A percentile compares a stretch with the other conserved stretches of the same genome.
Conservation (phyloP, 371 early-diverging fungal genomes). For the Zancudomyces culisetae region DNA sequence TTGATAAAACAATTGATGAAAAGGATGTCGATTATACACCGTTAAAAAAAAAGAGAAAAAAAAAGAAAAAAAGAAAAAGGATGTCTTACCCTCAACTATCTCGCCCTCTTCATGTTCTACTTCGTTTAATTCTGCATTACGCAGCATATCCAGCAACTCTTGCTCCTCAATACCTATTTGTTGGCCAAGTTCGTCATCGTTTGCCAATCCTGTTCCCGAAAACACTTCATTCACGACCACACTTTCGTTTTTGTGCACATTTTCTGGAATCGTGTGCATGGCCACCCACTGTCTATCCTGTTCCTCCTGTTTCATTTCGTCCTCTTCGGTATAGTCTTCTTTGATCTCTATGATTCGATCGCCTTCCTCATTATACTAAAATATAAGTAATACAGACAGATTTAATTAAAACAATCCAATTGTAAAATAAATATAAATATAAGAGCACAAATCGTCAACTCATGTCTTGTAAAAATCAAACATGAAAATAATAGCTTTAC, state of each 20-base stretch:
- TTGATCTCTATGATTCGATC: conserved; percentile 69
- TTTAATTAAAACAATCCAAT: background rate
- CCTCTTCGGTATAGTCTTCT: conserved; percentile 45
- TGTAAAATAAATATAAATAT: background rate
- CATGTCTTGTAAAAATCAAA: too few species aligned
- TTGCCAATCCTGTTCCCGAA: background rate
- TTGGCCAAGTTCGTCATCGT: too few species aligned
- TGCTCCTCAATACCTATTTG: conserved; percentile 17
- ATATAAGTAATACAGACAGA: background rate
- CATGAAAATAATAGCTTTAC: background rate
- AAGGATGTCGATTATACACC: too few species aligned
- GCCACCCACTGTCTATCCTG: conserved; percentile 30
- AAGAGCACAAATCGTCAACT: background rate
- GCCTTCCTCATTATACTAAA: conserved; percentile 67
- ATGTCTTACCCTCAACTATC: too few species aligned
- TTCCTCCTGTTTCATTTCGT: conserved; percentile 55
- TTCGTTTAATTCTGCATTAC: conserved; percentile 16
- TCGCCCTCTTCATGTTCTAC: conserved; percentile 1
- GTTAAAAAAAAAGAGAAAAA: too few species aligned
- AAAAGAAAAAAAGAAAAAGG: too few species aligned
- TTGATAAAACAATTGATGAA: too few species aligned
- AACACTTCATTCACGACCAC: too few species aligned
- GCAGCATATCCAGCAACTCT: conserved; percentile 28
- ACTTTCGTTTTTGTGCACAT: too few species aligned
- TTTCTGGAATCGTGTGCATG: conserved; percentile 1